Evolutionary conservation across 768 basidiomycete species (phyloP).

Genomic region (Amanita phalloides): DNA sequence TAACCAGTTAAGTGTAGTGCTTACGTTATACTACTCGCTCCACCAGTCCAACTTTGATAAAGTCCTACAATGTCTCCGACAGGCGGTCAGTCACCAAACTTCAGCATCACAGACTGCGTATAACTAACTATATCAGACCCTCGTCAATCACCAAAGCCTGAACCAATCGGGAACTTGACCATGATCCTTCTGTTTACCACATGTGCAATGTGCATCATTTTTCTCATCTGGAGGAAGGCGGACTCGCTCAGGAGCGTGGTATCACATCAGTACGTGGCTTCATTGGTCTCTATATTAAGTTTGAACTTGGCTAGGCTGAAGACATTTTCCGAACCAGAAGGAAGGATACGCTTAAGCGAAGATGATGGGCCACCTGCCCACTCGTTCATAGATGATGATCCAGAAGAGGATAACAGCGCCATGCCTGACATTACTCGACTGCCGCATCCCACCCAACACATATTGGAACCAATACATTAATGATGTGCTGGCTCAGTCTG

Average conservation of each 20-base stretch:
- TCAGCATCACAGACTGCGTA: not conserved
- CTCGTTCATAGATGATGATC: conserved; percentile 51
- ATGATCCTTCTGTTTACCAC: conserved; percentile 46
- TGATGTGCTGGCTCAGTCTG: not conserved
- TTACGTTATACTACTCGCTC: not conserved
- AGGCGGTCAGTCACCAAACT: conserved; percentile 3
- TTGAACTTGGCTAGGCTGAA: conserved; percentile 33
- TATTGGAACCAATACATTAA: not conserved
- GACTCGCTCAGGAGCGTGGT: conserved; percentile 45
- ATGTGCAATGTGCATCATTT: conserved; percentile 45
- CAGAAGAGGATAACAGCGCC: conserved; percentile 36
- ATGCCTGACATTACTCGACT: conserved; percentile 2
- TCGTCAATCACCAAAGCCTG: conserved; percentile 45
- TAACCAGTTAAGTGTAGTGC: not conserved
- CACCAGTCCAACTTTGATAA: too few species aligned
- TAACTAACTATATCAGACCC: conserved; percentile 32
- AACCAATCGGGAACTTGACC: conserved; percentile 50
- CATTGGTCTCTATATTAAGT: not conserved
- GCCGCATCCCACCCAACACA: not conserved
- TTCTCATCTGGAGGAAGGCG: conserved; percentile 55
- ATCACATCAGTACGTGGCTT: conserved; percentile 43
- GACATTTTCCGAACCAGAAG: conserved; percentile 41
- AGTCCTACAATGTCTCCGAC: conserved; percentile 1
- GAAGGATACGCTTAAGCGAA: conserved; percentile 54
- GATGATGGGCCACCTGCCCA: conserved; percentile 66